phyloP scores from a whole-genome alignment of 352 stramenopile genomes.

The Phytophthora citricola region DNA sequence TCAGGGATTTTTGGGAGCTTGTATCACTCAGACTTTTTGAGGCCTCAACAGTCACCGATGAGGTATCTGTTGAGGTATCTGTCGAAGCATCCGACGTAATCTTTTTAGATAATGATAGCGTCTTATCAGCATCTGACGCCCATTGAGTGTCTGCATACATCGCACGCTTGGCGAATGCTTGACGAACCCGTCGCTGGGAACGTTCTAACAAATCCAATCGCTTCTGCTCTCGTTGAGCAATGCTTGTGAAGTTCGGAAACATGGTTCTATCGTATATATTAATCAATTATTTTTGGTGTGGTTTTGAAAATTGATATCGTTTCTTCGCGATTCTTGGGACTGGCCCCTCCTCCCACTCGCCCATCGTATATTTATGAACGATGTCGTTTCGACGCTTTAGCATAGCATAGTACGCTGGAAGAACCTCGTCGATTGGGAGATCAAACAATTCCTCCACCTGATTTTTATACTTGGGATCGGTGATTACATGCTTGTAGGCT shows the following conservation, averaged over 20 bases:
- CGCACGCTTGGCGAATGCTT: conserved; percentile 14
- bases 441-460: neutral
- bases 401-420: neutral
- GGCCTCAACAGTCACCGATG: neutral
- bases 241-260: conserved; percentile 2
- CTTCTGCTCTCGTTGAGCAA: conserved; percentile 8
- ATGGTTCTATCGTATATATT: conserved; percentile 9
- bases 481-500: conserved; percentile 2
- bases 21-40: conserved; percentile 9
- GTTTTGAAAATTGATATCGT: neutral
- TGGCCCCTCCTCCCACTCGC: neutral
- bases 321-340: neutral
- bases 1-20: conserved; percentile 20
- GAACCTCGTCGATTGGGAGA: neutral
- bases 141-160: conserved; percentile 29
- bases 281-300: neutral
- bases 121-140: conserved; percentile 15
- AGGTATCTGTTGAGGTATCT: neutral
- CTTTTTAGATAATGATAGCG: neutral
- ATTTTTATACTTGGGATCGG: neutral
- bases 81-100: neutral
- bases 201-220: conserved; percentile 16
- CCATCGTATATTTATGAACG: conserved; percentile 5
- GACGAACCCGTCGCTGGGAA: conserved; percentile 11
- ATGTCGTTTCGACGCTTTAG: conserved; percentile 1